These are phyloP conservation scores for Microbotryomycetes sp. DNA, from an alignment of 1,284 basidiomycete genomes.

Conservation along the genomic window DNA sequence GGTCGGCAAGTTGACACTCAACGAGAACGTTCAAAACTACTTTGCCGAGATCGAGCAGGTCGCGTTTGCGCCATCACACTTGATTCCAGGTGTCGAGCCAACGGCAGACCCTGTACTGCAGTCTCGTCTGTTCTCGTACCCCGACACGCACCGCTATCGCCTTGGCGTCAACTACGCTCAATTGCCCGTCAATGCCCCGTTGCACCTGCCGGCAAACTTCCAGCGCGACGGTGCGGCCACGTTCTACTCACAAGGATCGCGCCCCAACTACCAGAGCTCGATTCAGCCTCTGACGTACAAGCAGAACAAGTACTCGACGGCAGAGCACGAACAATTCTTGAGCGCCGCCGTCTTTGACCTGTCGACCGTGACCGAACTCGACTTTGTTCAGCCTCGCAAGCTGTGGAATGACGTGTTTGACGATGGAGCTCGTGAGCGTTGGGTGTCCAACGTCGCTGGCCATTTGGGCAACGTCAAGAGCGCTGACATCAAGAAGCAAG, in stretches of 20 bases:
- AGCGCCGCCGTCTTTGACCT: constrained; percentile 66
- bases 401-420: constrained; percentile 72
- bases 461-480: constrained; percentile 64
- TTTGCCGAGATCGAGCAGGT: constrained; percentile 49
- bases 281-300: constrained; percentile 57
- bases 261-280: constrained; percentile 80
- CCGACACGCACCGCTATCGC: constrained; percentile 80
- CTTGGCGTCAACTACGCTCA: constrained; percentile 81
- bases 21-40: constrained; percentile 75
- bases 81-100: constrained; percentile 78
- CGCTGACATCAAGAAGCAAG: constrained; percentile 56
- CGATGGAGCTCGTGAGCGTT: constrained; percentile 58
- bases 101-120: constrained; percentile 85
- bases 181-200: constrained; percentile 69
- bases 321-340: constrained; percentile 63
- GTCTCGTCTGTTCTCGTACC: constrained; percentile 88
- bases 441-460: constrained; percentile 66
- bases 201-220: constrained; percentile 58
- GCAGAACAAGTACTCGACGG: constrained; percentile 42
- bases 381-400: constrained; percentile 83
- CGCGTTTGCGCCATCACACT: constrained; percentile 79
- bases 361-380: constrained; percentile 69
- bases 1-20: constrained; percentile 75
- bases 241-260: constrained; percentile 66
- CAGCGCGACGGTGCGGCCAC: constrained; percentile 51